Evolutionary conservation across 139 green algal species (phyloP), one percentile per base, ranked within the genome.

Genomic region (Desmodesmus armatus): DNA sequence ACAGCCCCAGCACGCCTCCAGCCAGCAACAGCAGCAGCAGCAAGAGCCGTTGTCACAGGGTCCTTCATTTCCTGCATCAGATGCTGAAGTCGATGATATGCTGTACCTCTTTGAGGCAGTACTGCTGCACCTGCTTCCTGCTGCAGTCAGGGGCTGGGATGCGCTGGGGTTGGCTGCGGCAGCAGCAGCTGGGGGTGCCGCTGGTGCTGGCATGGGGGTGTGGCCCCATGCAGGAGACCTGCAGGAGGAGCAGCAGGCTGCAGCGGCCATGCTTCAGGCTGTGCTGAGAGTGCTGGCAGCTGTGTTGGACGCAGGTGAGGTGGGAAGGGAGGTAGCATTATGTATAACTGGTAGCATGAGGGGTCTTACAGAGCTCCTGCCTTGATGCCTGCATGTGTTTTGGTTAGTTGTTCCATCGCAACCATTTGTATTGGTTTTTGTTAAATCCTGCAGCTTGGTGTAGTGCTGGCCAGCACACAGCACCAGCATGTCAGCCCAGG

Each of bases 201-300:
- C n/a, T n/a, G n/a, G 27, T 70, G 27, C 60, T 70, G 27, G 11
- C 72, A 79, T n/a, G n/a, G n/a, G n/a, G n/a, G n/a, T n/a, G n/a
- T 27, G 29, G 19, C 44, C 43, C 29, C 70, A 33, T 25, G 27
- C 39, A 58, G 40, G 41, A 23, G 40, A 75, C 62, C 78, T 63
- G 58, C 77, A 83, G 77, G 51, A 72, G 55, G 55, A 83, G 77
- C 77, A 75, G 40, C 78, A 75, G 40, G 53, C 51, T n/a, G 53
- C 31, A 51, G 53, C 33, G 17, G 41, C 40, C 6, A 35, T 72
- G 37, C 47, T 51, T 21, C 39, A 72, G 37, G 27, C 62, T n/a
- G 40, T 84, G 40, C 60, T 63, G 40, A 17, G 62, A 53, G 40
- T 84, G 11, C 72, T 80, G 43, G 19, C n/a, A 49, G 35, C 6